These are phyloP conservation scores for Trichosporon sp. DNA, from an alignment of 1,284 basidiomycete species.

Conservation along the genomic window DNA sequence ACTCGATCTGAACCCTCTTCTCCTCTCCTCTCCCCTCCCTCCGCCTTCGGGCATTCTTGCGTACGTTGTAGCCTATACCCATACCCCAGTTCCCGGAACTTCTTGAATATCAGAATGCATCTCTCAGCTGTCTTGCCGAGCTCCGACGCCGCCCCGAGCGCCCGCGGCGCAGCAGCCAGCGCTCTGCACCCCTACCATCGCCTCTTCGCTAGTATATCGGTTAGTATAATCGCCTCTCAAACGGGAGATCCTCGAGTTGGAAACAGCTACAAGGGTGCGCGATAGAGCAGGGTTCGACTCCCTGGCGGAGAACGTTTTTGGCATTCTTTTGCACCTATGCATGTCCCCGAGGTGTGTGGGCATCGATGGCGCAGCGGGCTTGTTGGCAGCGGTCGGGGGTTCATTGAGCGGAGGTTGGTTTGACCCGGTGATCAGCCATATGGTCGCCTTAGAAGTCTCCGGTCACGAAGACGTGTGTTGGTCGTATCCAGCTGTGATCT, in stretches of 20 bases:
- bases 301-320: slow-evolving; percentile 20
- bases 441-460: too few relatives aligned
- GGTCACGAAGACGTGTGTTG: too few relatives aligned
- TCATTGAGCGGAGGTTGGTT: too few relatives aligned
- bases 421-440: too few relatives aligned
- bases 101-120: slow-evolving; percentile 3
- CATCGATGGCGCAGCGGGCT: too few relatives aligned
- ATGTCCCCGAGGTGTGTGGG: not conserved
- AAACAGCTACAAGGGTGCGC: not conserved
- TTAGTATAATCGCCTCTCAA: slow-evolving; percentile 24
- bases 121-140: not conserved
- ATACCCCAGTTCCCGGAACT: not conserved
- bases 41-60: too few relatives aligned
- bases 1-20: not conserved
- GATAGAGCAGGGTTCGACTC: slow-evolving; percentile 21
- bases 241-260: not conserved
- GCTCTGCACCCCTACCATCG: not conserved
- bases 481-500: too few relatives aligned
- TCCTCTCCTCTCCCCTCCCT: not conserved
- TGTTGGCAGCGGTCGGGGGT: too few relatives aligned
- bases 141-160: not conserved
- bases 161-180: not conserved
- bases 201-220: slow-evolving; percentile 23
- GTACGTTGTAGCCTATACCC: not conserved
- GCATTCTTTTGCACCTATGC: not conserved